These are phyloP conservation scores for Rhododendron mucronatum DNA, from an alignment of 148 eudicot genomes.

Conservation along the genomic window DNA sequence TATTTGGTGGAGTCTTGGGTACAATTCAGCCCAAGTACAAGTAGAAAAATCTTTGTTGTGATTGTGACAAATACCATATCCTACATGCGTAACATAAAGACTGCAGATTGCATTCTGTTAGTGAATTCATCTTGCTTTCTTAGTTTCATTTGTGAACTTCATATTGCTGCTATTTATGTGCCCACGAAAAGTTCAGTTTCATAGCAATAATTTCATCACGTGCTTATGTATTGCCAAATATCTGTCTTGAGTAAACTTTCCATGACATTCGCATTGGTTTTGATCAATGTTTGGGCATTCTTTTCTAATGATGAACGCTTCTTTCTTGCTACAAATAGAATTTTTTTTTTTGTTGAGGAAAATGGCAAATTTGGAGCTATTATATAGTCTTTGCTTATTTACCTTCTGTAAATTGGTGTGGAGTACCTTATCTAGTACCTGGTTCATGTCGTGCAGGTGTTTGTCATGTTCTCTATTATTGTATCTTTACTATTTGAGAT, in stretches of 20 bases:
- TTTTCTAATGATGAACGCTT: neutral
- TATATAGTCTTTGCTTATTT: neutral
- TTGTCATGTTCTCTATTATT: conserved; percentile 60
- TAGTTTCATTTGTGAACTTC: neutral
- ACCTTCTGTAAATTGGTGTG: neutral
- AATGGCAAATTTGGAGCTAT: neutral
- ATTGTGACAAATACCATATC: neutral
- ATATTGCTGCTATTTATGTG: neutral
- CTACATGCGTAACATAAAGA: neutral
- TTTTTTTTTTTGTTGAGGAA: neutral
- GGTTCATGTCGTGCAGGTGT: conserved; percentile 53
- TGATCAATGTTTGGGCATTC: neutral
- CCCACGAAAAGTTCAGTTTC: neutral
- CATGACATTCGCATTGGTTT: neutral
- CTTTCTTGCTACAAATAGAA: neutral
- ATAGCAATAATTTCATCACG: neutral
- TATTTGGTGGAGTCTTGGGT: neutral
- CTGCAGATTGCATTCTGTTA: neutral
- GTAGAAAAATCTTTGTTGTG: neutral
- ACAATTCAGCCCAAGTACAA: neutral
- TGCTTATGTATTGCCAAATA: neutral
- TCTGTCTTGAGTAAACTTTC: neutral
- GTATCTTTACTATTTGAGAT: conserved; percentile 62
- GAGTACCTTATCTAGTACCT: neutral
- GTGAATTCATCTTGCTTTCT: neutral